Evolutionary conservation across 768 basidiomycete genomes (phyloP), one percentile per base, ranked within the genome.

Genomic region (Rhizopogon vulgaris): DNA sequence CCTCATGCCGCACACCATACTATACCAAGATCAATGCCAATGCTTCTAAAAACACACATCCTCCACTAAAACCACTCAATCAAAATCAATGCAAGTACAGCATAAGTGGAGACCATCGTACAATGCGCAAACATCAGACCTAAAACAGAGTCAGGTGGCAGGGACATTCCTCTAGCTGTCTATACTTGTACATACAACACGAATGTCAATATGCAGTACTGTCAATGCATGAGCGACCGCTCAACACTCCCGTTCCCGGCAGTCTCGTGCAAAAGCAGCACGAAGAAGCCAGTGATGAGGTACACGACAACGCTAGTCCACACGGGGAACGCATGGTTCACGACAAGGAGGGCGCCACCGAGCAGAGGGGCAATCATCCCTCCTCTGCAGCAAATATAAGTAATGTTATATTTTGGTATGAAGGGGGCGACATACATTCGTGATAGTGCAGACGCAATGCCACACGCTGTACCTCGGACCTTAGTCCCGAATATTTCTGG

Each of bases 291-390:
- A 27, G 86, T 82, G 51, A 85, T 53, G 36, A 77, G 58, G 63
- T 91, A 90, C 30, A 85, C 73, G 3, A 71, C 76, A 48, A 84
- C 80, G 65, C 88, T 87, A 38, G 79, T 76, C 56, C 89, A 90
- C 24, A 93, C 87, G 0, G 90, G 90, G 48, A 90, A 73, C 1
- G 86, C 77, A 7, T 77, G 73, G 61, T 84, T 72, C 41, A 91
- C 70, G 64, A 79, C 77, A 34, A 94, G 75, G 4, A 94, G 77
- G 18, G 71, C 63, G 0, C 91, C 91, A 1, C 91, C 91, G 5
- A 88, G 66, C 34, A 93, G 74, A 1, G 91, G 91, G 0, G 90
- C 91, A 28, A 90, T 84, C 84, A 94, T 92, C 5, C 91, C 91
- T 7, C 90, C 88, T 66, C 90, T 93, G 69, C 5, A 11, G 48